Base-by-base conservation (phyloP, 371 early-diverging fungal genomes). In the Sporodiniella umbellata region DNA sequence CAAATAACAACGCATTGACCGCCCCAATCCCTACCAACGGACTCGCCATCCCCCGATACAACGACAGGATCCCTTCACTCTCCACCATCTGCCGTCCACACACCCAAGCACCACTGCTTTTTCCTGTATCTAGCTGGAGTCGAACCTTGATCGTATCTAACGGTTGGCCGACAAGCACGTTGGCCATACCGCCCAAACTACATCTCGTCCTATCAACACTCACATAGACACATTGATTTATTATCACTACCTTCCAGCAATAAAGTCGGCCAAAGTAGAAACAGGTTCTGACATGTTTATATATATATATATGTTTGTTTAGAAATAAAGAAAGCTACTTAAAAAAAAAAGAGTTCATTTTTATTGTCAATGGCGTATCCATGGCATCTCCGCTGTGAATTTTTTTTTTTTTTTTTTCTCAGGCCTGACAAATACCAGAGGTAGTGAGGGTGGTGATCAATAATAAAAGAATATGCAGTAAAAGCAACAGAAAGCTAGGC, bases 31-130 rank as follows among this genome's bases (percentile, higher is more conserved):
- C 92, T n/a, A 87, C 68, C 48, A 90, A 60, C 21, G 90, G 90
- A 62, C 86, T 83, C 18, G 87, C 84, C 90, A 90, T 90, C 21
- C 90, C 90, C 75, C 87, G 87, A 65, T 88, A 92, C n/a, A 90
- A 66, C 0, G 86, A 86, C 14, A 85, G 67, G 48, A 86, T 68
- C 4, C 88, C 87, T 57, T 85, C 87, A 45, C 81, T 81, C 14
- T 66, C 62, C 12, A 84, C 68, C 0, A 85, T 89, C 58, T 83
- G 83, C 19, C 77, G 51, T 4, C 81, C 47, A 51, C 90, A 90
- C 56, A 87, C 88, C 68, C 83, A 70, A 0, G 88, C 86, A 21
- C 88, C 87, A 8, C 72, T 70, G 56, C 86, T 88, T 38, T 80
- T 77, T n/a, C 79, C 66, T 43, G 46, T 50, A 59, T 72, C 68